Base-by-base conservation (phyloP, 495 filamentous ascomycete genomes). In the Aspergillus kassunensis region DNA sequence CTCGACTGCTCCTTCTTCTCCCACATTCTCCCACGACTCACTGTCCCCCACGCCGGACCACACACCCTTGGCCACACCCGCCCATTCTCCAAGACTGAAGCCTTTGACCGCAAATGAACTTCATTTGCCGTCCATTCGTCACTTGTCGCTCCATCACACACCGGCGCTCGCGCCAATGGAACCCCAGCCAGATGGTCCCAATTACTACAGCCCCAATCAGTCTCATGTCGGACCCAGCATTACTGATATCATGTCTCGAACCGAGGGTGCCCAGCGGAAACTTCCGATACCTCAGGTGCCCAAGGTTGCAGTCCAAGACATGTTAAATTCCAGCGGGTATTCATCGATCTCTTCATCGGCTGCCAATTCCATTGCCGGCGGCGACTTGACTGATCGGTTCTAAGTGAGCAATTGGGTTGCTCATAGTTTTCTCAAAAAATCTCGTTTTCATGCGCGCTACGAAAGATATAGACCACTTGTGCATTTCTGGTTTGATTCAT, bases 11-110 rank as follows among this genome's bases (percentile, higher is more conserved):
- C 93, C 93, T 23, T 95, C 92, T 23, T 97, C 93, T 2, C 93
- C 93, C n/a, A 96, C 90, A 27, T 97, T 96, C 73, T 96, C 93
- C 6, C 89, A 96, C 69, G 92, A 95, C 73, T 96, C 91, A 8
- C 82, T 90, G 20, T 97, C 95, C 1, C 95, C 93, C 1, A 98
- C 93, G 2, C 95, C 93, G 2, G 93, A 97, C 62, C 91, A 96
- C 75, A 97, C 95, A 12, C 93, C 93, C 6, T 80, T 97, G 36
- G 93, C 91, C 25, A 98, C 93, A 2, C 93, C 93, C 0, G 90
- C 90, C 24, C 93, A 97, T 72, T 97, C 95, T 5, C 93, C 93
- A 18, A 89, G 93, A 24, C 76, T 98, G 46, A 83, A 88, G 44
- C 93, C 93, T 6, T 78, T 84, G 52, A 82, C 82, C 27, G 65